Percentiles rank a stretch among this genome's conserved stretches.
Conservation (phyloP, 2,329 filamentous ascomycete genomes). For the Leptoxyphium fumago region DNA sequence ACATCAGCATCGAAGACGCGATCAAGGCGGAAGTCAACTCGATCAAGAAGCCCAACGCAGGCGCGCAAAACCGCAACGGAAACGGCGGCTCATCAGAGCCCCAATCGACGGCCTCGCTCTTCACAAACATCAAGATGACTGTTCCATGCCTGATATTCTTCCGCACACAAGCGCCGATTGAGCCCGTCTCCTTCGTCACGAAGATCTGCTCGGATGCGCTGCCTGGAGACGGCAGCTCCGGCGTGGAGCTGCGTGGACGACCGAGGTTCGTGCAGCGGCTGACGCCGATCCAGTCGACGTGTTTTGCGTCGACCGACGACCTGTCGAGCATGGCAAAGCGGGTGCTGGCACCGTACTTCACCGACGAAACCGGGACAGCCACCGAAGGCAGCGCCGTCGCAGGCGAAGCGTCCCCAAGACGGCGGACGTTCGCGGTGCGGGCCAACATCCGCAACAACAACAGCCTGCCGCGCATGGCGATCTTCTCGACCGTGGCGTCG, state of each 20-base stretch:
- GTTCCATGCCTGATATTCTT: constrained; percentile 45
- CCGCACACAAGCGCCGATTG: constrained; percentile 39
- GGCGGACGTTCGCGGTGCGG: constrained; percentile 64
- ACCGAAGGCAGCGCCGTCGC: constrained; percentile 34
- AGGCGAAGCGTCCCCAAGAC: neutral
- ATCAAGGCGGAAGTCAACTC: constrained; percentile 57
- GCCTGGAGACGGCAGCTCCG: constrained; percentile 15
- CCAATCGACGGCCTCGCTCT: constrained; percentile 29
- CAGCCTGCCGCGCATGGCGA: constrained; percentile 47
- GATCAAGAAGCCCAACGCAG: constrained; percentile 35
- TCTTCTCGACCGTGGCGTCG: constrained; percentile 58
- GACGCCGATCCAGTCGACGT: constrained; percentile 43
- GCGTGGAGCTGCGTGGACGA: constrained; percentile 26
- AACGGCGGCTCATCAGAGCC: neutral
- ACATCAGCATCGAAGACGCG: constrained; percentile 52
- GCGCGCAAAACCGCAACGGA: neutral
- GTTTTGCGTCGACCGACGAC: constrained; percentile 55
- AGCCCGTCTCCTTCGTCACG: constrained; percentile 46
- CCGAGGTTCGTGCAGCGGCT: constrained; percentile 46
- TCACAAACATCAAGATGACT: constrained; percentile 38
- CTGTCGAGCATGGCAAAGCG: constrained; percentile 48
- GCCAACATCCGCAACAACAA: constrained; percentile 63
- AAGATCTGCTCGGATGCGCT: constrained; percentile 42
- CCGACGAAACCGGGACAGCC: constrained; percentile 30
- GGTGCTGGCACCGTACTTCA: constrained; percentile 52